Conservation (phyloP, 768 basidiomycete genomes). For the Auriscalpium vulgare region DNA sequence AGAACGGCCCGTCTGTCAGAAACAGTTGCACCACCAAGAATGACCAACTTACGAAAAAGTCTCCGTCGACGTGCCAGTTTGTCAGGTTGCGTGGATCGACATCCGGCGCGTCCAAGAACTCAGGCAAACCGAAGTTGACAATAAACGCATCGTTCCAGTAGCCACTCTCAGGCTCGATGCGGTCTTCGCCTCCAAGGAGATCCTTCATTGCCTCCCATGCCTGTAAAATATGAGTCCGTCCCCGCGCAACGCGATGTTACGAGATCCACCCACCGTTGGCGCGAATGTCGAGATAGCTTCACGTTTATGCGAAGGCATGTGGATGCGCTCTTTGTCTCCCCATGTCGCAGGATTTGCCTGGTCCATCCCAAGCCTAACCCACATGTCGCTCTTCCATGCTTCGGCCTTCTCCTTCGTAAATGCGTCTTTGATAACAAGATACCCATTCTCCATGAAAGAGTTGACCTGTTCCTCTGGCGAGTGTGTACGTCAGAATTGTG, state of each 20-base stretch:
- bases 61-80: slow-evolving; percentile 61
- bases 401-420: slow-evolving; percentile 45
- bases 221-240: slow-evolving; percentile 18
- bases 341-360: slow-evolving; percentile 49
- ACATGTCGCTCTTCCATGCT: slow-evolving; percentile 43
- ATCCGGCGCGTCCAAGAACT: slow-evolving; percentile 25
- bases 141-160: slow-evolving; percentile 56
- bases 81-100: slow-evolving; percentile 38
- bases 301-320: slow-evolving; percentile 47
- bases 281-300: slow-evolving; percentile 41
- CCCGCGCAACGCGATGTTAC: not conserved
- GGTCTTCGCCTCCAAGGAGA: slow-evolving; percentile 50
- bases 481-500: not conserved
- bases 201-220: slow-evolving; percentile 57
- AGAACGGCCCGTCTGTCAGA: not conserved
- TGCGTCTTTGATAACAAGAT: slow-evolving; percentile 42
- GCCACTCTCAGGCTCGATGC: slow-evolving; percentile 40
- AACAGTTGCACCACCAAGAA: no score
- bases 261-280: slow-evolving; percentile 33
- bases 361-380: slow-evolving; percentile 44
- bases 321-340: slow-evolving; percentile 37
- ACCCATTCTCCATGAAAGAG: slow-evolving; percentile 50
- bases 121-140: slow-evolving; percentile 48
- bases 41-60: slow-evolving; percentile 38
- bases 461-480: slow-evolving; percentile 38